Conservation (phyloP, 129 eudicot species). For the Lactuca sativa region DNA sequence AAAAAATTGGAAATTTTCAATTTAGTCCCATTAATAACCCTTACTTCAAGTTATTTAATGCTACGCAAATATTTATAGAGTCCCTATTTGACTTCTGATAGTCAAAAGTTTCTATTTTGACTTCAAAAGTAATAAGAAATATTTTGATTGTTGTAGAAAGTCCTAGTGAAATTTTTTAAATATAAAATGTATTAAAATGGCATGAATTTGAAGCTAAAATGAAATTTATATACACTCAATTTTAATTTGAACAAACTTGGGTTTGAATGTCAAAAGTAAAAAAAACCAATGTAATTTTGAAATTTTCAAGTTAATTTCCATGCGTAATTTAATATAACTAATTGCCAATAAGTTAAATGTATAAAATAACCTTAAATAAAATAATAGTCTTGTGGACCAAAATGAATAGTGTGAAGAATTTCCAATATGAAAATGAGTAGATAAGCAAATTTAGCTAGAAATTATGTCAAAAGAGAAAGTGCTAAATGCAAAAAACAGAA, state of each 20-base stretch:
- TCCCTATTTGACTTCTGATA: background rate
- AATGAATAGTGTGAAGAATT: no score
- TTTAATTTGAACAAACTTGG: background rate
- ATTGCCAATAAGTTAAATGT: background rate
- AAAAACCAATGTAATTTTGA: background rate
- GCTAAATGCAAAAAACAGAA: no score
- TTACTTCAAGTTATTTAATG: background rate
- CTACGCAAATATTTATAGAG: constrained; percentile 1
- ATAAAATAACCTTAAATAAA: no score
- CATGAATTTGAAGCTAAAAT: background rate
- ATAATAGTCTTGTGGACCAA: no score
- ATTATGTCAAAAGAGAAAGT: background rate
- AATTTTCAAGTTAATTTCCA: background rate
- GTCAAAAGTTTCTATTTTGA: constrained; percentile 20
- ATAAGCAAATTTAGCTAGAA: background rate
- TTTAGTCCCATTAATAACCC: background rate
- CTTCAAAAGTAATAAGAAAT: background rate
- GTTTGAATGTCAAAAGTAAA: background rate
- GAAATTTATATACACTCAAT: background rate
- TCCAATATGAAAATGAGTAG: no score
- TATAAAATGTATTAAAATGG: background rate
- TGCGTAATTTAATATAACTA: background rate
- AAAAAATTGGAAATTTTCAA: background rate
- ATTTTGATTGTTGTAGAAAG: background rate
- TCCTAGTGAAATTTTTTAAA: background rate